These are phyloP conservation scores for Favolaschia claudopus DNA, from an alignment of 768 basidiomycete genomes.

Conservation along the genomic window DNA sequence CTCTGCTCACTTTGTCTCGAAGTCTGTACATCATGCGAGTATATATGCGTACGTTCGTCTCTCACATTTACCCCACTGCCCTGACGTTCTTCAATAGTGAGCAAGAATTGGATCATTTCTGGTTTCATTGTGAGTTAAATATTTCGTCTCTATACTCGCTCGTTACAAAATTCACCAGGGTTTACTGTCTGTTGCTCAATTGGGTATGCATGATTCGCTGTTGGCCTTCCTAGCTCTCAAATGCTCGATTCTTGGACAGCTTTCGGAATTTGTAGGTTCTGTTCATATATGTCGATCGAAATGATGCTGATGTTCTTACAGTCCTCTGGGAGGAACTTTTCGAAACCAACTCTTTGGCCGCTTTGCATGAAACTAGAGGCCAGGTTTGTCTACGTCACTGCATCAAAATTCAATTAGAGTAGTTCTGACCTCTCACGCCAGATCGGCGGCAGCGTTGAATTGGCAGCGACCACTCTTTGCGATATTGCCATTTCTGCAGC, in stretches of 20 bases:
- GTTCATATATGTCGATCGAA: not conserved
- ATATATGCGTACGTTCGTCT: conserved; percentile 8
- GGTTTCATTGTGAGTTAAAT: not conserved
- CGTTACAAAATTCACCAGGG: not conserved
- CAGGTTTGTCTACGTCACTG: not conserved
- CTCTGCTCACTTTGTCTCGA: not conserved
- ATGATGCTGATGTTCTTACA: not conserved
- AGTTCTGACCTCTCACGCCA: not conserved
- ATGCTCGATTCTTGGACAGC: not conserved
- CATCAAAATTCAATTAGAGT: not conserved
- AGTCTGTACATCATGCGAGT: conserved; percentile 22
- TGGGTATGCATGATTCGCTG: not conserved
- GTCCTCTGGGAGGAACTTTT: conserved; percentile 12
- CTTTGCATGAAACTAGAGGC: conserved; percentile 8
- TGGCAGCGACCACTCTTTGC: conserved; percentile 13
- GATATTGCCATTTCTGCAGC: conserved; percentile 19
- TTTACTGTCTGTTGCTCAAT: not conserved
- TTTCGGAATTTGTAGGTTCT: not conserved
- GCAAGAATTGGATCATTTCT: not conserved
- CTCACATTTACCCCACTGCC: not conserved
- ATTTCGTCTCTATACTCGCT: not conserved
- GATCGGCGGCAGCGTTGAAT: conserved; percentile 21
- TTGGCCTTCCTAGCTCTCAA: not conserved
- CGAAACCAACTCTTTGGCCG: not conserved
- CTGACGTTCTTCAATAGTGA: not conserved